A percentile compares a stretch with the other conserved stretches of the same genome.
phyloP scores from a whole-genome alignment of 2,329 filamentous ascomycete species.

The Fusarium veterinarium region DNA sequence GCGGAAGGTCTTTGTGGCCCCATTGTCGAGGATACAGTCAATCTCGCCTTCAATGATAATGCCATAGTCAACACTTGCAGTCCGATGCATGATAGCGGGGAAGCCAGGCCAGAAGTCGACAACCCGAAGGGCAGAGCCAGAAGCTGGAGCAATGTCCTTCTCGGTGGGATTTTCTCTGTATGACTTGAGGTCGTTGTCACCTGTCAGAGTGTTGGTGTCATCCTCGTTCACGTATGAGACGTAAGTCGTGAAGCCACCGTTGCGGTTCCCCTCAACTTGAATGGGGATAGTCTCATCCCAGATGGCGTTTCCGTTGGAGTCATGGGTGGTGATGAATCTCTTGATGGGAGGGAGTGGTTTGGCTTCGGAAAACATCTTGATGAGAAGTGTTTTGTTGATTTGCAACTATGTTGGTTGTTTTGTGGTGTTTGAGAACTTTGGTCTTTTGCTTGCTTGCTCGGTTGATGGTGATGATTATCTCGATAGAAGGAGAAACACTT shows the following conservation, averaged over 20 bases:
- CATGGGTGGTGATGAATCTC: constrained; percentile 39
- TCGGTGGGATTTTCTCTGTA: constrained; percentile 34
- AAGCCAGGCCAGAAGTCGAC: constrained; percentile 40
- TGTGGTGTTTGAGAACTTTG: background rate
- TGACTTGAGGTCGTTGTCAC: constrained; percentile 27
- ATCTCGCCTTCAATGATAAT: constrained; percentile 39
- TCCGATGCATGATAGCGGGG: constrained; percentile 38
- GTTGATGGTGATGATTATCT: background rate
- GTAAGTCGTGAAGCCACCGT: constrained; percentile 36
- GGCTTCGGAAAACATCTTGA: constrained; percentile 25
- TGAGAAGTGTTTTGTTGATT: background rate
- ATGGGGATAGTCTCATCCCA: constrained; percentile 32
- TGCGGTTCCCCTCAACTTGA: constrained; percentile 24
- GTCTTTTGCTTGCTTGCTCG: background rate
- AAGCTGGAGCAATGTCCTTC: constrained; percentile 32
- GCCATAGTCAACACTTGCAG: constrained; percentile 40
- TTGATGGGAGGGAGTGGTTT: constrained; percentile 29
- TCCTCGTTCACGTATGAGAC: constrained; percentile 35
- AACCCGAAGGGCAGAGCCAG: constrained; percentile 32
- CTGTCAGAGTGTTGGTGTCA: constrained; percentile 16
- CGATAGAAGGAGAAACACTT: background rate
- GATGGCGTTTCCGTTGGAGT: constrained; percentile 30
- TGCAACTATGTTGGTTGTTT: background rate
- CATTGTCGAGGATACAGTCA: constrained; percentile 38
- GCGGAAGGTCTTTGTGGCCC: constrained; percentile 26